Percentiles rank a stretch among this genome's conserved stretches.
phyloP scores from a whole-genome alignment of 2,329 filamentous ascomycete genomes.

The Fusarium incarnatum region DNA sequence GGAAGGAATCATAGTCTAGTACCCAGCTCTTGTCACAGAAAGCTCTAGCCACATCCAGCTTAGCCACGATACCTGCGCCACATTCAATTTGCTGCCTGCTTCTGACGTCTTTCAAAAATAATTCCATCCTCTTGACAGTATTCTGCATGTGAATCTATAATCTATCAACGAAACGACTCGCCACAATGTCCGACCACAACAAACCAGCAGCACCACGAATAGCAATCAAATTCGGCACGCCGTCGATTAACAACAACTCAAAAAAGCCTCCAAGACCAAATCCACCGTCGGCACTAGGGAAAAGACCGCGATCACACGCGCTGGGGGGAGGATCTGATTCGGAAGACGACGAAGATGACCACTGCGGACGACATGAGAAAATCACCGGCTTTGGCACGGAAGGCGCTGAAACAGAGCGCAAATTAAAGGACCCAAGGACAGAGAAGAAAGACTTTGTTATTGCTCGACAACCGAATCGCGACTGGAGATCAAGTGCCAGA shows the following conservation, averaged over 20 bases:
- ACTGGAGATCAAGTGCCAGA: slow-evolving; percentile 69
- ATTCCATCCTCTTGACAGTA: not conserved
- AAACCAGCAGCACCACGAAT: slow-evolving; percentile 53
- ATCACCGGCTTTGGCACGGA: slow-evolving; percentile 65
- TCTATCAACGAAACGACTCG: not conserved
- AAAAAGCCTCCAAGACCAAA: slow-evolving; percentile 49
- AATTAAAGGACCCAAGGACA: slow-evolving; percentile 45
- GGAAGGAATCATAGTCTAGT: too few relatives aligned
- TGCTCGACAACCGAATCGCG: slow-evolving; percentile 66
- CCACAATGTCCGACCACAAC: slow-evolving; percentile 44
- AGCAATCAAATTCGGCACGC: slow-evolving; percentile 61
- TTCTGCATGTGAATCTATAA: slow-evolving; percentile 1
- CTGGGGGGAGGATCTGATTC: slow-evolving; percentile 58
- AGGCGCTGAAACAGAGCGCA: slow-evolving; percentile 55
- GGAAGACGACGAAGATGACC: slow-evolving; percentile 53
- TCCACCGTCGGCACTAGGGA: slow-evolving; percentile 60
- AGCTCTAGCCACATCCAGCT: not conserved
- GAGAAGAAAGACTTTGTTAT: slow-evolving; percentile 65
- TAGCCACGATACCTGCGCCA: slow-evolving; percentile 12
- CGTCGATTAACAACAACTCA: slow-evolving; percentile 46
- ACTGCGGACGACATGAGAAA: slow-evolving; percentile 54
- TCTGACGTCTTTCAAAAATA: slow-evolving; percentile 25
- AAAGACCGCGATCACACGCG: slow-evolving; percentile 59
- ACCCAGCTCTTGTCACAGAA: not conserved
- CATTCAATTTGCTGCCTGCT: slow-evolving; percentile 9